Conservation (phyloP, 768 basidiomycete genomes). For the Lactarius tabidus region DNA sequence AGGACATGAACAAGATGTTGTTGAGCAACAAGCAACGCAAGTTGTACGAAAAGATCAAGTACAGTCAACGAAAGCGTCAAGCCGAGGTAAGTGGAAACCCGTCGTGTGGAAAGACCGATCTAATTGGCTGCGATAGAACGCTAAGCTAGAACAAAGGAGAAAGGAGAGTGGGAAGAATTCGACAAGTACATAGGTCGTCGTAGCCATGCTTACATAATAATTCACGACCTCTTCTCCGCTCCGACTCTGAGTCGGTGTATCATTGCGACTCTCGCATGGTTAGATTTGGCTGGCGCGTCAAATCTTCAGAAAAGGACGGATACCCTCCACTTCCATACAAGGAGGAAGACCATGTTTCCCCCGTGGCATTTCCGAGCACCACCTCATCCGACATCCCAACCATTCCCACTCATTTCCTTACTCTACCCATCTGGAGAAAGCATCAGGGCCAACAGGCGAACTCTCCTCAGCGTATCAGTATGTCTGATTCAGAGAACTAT, state of each 20-base stretch:
- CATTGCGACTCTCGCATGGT: conserved; percentile 17
- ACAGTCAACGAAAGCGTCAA: conserved; percentile 70
- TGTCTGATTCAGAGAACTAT: conserved; percentile 28
- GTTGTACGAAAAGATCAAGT: conserved; percentile 91
- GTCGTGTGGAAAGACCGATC: conserved; percentile 10
- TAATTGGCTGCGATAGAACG: conserved; percentile 42
- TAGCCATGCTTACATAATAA: conserved; percentile 15
- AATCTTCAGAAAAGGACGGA: conserved; percentile 13
- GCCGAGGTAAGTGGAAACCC: conserved; percentile 59
- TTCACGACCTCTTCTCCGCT: background rate
- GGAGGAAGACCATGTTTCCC: conserved; percentile 13
- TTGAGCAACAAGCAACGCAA: conserved; percentile 95
- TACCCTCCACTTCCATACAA: conserved; percentile 5
- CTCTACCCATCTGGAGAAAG: conserved; percentile 61
- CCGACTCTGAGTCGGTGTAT: background rate
- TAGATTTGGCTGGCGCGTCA: conserved; percentile 20
- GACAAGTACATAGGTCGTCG: conserved; percentile 16
- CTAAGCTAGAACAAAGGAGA: conserved; percentile 56
- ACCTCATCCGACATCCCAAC: conserved; percentile 7
- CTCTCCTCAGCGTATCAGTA: conserved; percentile 31
- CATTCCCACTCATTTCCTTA: conserved; percentile 55
- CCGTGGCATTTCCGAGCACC: conserved; percentile 8
- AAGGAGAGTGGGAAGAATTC: conserved; percentile 52
- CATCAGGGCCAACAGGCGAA: conserved; percentile 37
- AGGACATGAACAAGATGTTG: conserved; percentile 96